Evolutionary conservation across 352 stramenopile genomes (phyloP).

Genomic region (Phytophthora idaei): DNA sequence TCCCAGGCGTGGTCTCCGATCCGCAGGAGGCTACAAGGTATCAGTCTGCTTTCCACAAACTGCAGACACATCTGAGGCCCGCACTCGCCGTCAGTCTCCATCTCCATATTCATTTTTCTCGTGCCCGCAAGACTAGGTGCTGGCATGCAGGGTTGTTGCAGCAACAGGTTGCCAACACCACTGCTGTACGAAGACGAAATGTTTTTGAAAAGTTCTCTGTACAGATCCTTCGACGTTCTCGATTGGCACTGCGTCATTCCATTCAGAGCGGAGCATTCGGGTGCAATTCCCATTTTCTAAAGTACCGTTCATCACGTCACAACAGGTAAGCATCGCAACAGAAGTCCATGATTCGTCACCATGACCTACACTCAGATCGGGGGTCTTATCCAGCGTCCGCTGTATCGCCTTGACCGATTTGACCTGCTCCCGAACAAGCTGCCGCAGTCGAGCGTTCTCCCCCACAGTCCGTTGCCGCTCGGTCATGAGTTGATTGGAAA

Average conservation of each 20-base stretch:
- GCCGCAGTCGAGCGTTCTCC: slow-evolving; percentile 54
- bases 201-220: slow-evolving; percentile 45
- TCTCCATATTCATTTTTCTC: slow-evolving; percentile 59
- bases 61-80: slow-evolving; percentile 50
- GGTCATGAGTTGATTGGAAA: slow-evolving; percentile 49
- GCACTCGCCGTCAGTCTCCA: slow-evolving; percentile 37
- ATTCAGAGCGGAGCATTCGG: neutral
- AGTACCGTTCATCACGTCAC: slow-evolving; percentile 2
- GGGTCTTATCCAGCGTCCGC: slow-evolving; percentile 37
- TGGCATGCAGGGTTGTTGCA: slow-evolving; percentile 38
- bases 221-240: slow-evolving; percentile 36
- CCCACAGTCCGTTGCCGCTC: slow-evolving; percentile 48
- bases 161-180: slow-evolving; percentile 26
- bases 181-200: slow-evolving; percentile 38
- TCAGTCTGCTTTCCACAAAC: slow-evolving; percentile 44
- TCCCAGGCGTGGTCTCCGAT: slow-evolving; percentile 50
- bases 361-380: slow-evolving; percentile 32
- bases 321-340: slow-evolving; percentile 8
- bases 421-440: slow-evolving; percentile 51
- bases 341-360: neutral
- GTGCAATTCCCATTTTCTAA: slow-evolving; percentile 32
- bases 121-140: slow-evolving; percentile 25
- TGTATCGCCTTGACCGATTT: slow-evolving; percentile 46
- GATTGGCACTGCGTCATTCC: neutral
- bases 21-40: slow-evolving; percentile 41